Conservation (phyloP, 179 eudicot genomes). For the Drosera spatulata region DNA sequence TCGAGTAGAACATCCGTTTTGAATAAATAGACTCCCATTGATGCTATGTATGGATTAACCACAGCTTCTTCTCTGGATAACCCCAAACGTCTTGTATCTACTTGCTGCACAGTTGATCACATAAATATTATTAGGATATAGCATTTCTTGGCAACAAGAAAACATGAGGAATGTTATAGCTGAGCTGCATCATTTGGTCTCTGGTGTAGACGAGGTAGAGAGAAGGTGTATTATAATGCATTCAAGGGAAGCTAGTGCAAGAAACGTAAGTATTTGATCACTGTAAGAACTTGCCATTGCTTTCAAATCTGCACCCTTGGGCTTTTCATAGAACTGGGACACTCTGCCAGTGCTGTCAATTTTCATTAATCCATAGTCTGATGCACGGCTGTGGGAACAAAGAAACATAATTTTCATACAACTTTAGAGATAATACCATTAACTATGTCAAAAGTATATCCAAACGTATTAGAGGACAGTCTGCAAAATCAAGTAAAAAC, state of each 20-base stretch:
- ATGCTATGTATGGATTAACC: slow-evolving; percentile 69
- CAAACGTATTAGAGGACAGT: too few species aligned
- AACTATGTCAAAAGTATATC: too few species aligned
- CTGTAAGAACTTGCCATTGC: slow-evolving; percentile 41
- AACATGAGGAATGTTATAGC: too few species aligned
- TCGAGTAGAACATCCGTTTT: slow-evolving; percentile 66
- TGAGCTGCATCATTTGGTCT: too few species aligned
- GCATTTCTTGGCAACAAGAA: too few species aligned
- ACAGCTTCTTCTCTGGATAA: slow-evolving; percentile 46
- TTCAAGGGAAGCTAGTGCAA: not conserved
- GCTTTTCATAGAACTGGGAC: slow-evolving; percentile 70
- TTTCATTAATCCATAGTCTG: slow-evolving; percentile 68
- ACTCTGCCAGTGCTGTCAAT: slow-evolving; percentile 20
- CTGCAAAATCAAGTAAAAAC: not conserved
- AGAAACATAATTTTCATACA: not conserved
- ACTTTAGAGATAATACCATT: too few species aligned
- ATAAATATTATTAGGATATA: too few species aligned
- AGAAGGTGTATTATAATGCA: not conserved
- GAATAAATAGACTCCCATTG: slow-evolving; percentile 93
- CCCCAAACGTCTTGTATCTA: slow-evolving; percentile 75
- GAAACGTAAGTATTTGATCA: not conserved
- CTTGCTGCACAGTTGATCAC: slow-evolving; percentile 35
- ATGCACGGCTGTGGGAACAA: slow-evolving; percentile 55
- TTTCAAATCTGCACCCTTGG: slow-evolving; percentile 54
- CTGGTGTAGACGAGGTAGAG: too few species aligned